A percentile compares a stretch with the other conserved stretches of the same genome.
Evolutionary conservation across 768 basidiomycete genomes (phyloP).

Genomic region (Phanerodontia chrysosporium): DNA sequence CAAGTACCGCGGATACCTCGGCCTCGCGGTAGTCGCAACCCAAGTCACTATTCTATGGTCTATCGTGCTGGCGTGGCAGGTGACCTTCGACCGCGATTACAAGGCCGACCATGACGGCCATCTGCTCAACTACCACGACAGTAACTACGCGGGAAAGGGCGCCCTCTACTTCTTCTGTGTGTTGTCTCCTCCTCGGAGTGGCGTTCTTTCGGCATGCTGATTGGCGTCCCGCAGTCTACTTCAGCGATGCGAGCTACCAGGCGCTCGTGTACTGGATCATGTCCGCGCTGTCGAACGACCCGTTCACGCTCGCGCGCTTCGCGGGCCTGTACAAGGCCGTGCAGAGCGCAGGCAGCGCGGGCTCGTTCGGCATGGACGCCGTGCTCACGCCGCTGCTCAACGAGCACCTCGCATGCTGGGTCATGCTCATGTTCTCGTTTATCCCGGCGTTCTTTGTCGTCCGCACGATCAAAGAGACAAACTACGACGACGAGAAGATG

Average conservation of each 20-base stretch:
- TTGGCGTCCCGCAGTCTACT: slow-evolving; percentile 29
- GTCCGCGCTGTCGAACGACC: slow-evolving; percentile 41
- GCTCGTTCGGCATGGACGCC: slow-evolving; percentile 43
- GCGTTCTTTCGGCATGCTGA: background rate
- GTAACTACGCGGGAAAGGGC: slow-evolving; percentile 30
- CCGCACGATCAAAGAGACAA: slow-evolving; percentile 33
- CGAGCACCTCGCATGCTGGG: slow-evolving; percentile 35
- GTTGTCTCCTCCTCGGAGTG: too few relatives aligned
- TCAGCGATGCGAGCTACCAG: slow-evolving; percentile 33
- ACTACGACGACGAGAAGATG: slow-evolving; percentile 32
- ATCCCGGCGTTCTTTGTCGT: slow-evolving; percentile 32
- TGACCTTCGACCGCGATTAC: slow-evolving; percentile 31
- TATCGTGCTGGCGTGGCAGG: slow-evolving; percentile 36
- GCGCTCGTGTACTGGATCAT: slow-evolving; percentile 38
- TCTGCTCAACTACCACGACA: slow-evolving; percentile 30
- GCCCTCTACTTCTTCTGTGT: slow-evolving; percentile 21
- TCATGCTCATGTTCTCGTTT: slow-evolving; percentile 31
- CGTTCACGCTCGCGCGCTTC: slow-evolving; percentile 39
- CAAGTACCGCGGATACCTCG: slow-evolving; percentile 35
- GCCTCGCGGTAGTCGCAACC: slow-evolving; percentile 28
- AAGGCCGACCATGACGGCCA: slow-evolving; percentile 4
- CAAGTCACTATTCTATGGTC: slow-evolving; percentile 34
- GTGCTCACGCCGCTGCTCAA: slow-evolving; percentile 39
- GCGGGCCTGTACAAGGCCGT: slow-evolving; percentile 42
- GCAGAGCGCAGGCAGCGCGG: slow-evolving; percentile 33